Percentiles rank a stretch among this genome's conserved stretches.
Evolutionary conservation across 1,284 basidiomycete species (phyloP).

Genomic region (Thecaphora thlaspeos): DNA sequence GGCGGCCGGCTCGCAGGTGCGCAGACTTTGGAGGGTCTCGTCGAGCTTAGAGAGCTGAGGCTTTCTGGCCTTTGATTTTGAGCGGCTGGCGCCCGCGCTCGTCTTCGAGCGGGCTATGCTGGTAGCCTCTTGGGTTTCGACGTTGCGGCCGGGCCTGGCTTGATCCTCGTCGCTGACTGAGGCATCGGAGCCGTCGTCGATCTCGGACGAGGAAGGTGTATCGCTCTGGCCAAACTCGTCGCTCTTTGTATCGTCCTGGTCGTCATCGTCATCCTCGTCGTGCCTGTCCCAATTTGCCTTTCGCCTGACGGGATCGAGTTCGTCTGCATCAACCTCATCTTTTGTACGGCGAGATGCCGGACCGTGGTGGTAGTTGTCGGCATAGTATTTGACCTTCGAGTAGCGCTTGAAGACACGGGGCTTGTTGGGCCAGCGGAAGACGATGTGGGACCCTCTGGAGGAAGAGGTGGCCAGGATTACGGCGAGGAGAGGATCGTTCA

Average conservation of each 20-base stretch:
- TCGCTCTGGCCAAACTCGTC: constrained; percentile 21
- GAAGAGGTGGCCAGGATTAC: constrained; percentile 52
- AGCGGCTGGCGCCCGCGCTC: constrained; percentile 2
- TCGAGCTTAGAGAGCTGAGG: constrained; percentile 15
- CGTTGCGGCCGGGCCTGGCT: constrained; percentile 11
- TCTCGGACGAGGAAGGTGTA: constrained; percentile 22
- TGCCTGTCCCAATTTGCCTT: constrained; percentile 31
- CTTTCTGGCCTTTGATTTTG: constrained; percentile 16
- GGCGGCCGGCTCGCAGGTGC: constrained; percentile 7
- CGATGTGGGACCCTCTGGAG: constrained; percentile 45
- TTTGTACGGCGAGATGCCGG: neutral
- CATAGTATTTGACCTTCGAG: constrained; percentile 49
- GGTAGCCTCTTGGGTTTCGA: neutral
- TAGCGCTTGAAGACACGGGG: constrained; percentile 44
- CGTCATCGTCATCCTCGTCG: constrained; percentile 27
- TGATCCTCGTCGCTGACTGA: constrained; percentile 28
- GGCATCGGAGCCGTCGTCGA: constrained; percentile 29
- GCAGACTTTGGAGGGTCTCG: constrained; percentile 14
- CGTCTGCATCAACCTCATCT: constrained; percentile 7
- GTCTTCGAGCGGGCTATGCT: constrained; percentile 7
- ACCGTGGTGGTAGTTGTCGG: constrained; percentile 7
- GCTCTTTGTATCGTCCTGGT: constrained; percentile 2
- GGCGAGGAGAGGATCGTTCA: constrained; percentile 45
- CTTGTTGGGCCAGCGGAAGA: constrained; percentile 52
- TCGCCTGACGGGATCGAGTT: constrained; percentile 30